These are phyloP conservation scores for Pterulicium gracile DNA, from an alignment of 1,284 basidiomycete genomes.

Conservation along the genomic window DNA sequence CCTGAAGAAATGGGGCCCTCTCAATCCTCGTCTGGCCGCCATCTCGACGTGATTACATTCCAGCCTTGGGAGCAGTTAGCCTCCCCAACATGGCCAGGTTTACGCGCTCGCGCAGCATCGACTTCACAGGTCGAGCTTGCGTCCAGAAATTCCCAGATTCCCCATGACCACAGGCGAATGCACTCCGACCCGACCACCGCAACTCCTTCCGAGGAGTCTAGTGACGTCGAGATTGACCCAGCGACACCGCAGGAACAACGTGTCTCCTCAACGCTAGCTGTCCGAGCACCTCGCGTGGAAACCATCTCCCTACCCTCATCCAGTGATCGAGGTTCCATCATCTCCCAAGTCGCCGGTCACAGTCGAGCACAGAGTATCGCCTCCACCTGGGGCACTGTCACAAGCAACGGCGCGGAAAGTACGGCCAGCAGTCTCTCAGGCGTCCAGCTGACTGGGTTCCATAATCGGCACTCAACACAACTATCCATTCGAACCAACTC, in stretches of 20 bases:
- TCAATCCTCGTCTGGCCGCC: background rate
- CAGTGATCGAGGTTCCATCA: background rate
- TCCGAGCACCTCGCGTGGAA: background rate
- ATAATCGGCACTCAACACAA: background rate
- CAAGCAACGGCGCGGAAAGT: background rate
- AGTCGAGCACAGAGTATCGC: background rate
- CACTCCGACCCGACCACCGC: background rate
- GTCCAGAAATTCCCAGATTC: background rate
- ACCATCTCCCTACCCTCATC: background rate
- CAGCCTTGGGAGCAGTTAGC: background rate
- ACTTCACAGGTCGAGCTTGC: background rate
- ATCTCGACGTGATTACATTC: background rate
- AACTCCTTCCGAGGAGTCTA: background rate
- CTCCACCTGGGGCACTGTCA: background rate
- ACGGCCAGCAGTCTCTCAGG: background rate
- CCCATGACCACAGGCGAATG: background rate
- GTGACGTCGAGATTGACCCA: background rate
- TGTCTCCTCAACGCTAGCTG: background rate
- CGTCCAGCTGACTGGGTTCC: background rate
- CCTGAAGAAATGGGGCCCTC: background rate
- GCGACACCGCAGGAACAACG: background rate
- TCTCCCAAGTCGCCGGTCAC: background rate
- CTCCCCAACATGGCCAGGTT: background rate
- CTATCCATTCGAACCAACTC: background rate
- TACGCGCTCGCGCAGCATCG: conserved; percentile 1